Conservation (phyloP, 345 rosid genomes). For the Hypericum perforatum region DNA sequence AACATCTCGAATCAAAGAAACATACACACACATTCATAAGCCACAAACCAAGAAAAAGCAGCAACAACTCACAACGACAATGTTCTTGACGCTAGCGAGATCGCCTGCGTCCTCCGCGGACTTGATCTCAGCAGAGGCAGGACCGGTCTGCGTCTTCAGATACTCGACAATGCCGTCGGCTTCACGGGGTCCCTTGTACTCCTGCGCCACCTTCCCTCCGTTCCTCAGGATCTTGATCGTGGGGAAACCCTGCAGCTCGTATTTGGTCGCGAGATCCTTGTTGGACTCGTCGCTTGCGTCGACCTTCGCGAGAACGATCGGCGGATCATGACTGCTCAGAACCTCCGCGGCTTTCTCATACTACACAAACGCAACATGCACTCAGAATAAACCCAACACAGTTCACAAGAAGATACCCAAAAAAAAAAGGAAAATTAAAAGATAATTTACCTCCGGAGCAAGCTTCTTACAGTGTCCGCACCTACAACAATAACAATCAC, state of each 20-base stretch:
- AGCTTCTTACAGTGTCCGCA: constrained; percentile 93
- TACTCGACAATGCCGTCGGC: constrained; percentile 79
- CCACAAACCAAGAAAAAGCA: background rate
- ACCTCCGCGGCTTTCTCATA: constrained; percentile 89
- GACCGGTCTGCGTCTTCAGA: constrained; percentile 84
- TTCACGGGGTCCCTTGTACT: constrained; percentile 93
- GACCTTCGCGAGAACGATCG: constrained; percentile 67
- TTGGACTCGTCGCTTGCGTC: constrained; percentile 74
- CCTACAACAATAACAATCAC: constrained; percentile 30
- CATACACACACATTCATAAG: no score
- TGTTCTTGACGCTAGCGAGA: constrained; percentile 51
- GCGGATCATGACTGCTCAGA: constrained; percentile 56
- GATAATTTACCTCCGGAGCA: constrained; percentile 70
- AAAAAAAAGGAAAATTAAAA: background rate
- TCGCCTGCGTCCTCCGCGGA: constrained; percentile 47
- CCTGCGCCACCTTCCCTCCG: constrained; percentile 69
- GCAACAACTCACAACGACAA: constrained; percentile 49
- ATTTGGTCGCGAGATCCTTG: constrained; percentile 45
- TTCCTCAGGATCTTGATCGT: constrained; percentile 75
- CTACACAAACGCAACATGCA: constrained; percentile 22
- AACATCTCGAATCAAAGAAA: background rate
- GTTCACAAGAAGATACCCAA: no score
- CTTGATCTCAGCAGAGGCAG: constrained; percentile 75
- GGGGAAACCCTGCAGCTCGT: constrained; percentile 77
- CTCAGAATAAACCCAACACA: no score